Base-by-base conservation (phyloP, 352 stramenopile genomes). In the Pythium guiyangense region DNA sequence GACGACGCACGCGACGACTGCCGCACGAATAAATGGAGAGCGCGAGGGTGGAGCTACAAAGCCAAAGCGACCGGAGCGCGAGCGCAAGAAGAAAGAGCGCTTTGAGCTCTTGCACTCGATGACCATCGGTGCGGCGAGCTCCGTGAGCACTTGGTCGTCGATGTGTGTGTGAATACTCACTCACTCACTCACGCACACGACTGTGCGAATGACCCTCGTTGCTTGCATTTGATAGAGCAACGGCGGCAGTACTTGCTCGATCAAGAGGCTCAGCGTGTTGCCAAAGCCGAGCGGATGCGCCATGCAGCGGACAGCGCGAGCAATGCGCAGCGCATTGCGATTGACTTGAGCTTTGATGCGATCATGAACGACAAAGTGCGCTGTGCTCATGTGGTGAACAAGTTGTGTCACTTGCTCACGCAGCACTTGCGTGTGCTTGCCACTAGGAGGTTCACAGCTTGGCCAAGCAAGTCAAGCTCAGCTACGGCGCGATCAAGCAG, bases 311-410 rank as follows among this genome's bases (percentile, higher is more conserved):
- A 60, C 10, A 17, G 46, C 4, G 56, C 68, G 47, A 66, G 49
- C 6, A 53, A 43, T 6, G 73, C 42, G 47, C 71, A 88, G 56
- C 71, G 66, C 3, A 62, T 92, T 31, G 78, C 73, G 9, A 72
- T 92, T 20, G 83, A 92, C 58, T 62, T 90, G 55, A 61, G 76
- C 52, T 92, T 88, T 59, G 79, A 92, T 54, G 70, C 48, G 48
- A 89, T 92, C 66, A 92, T 92, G 83, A 92, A 88, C 68, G 73
- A 86, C 26, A 92, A 92, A 53, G 71, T 77, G 37, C 31, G 12
- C 20, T 2, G 27, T 34, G 29, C 29, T 52, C 18, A 50, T 25
- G 20, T 14, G 35, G 14, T 14, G 15, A 43, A 22, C 18, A 6
- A 25, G 12, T 22, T 22, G 22, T n/a, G n/a, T 29, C 34, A 42